Conservation (phyloP, 768 basidiomycete genomes). For the Hygrocybe punicea region DNA sequence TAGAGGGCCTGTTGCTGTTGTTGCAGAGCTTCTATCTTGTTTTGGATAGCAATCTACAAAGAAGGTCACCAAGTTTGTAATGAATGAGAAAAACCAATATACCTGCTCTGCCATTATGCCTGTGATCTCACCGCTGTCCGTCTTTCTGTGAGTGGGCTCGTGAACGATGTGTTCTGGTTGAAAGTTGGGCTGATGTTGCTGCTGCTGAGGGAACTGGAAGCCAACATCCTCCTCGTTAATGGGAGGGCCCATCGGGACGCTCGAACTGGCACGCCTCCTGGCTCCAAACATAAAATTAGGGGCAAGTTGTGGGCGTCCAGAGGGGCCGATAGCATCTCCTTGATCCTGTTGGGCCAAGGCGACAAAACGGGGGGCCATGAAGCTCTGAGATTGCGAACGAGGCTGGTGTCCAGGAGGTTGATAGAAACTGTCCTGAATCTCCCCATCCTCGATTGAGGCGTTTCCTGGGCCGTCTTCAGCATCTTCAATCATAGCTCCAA, state of each 20-base stretch:
- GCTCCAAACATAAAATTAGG: conserved; percentile 91
- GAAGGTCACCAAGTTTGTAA: conserved; percentile 9
- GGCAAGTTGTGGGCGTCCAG: conserved; percentile 83
- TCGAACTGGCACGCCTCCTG: conserved; percentile 44
- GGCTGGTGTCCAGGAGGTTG: conserved; percentile 57
- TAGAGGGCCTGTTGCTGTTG: conserved; percentile 89
- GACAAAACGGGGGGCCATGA: conserved; percentile 86
- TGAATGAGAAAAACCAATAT: conserved; percentile 34
- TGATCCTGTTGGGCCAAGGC: conserved; percentile 74
- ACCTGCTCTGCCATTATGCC: conserved; percentile 98
- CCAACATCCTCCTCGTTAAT: conserved; percentile 78
- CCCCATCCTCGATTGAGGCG: conserved; percentile 67
- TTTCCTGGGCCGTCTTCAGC: conserved; percentile 56
- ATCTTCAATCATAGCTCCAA: conserved; percentile 83
- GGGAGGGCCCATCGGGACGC: conserved; percentile 59
- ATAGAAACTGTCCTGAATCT: conserved; percentile 61
- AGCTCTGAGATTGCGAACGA: conserved; percentile 77
- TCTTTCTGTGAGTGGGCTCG: conserved; percentile 51
- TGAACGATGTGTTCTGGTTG: conserved; percentile 24
- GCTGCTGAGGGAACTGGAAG: conserved; percentile 79
- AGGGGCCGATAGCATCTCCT: conserved; percentile 59
- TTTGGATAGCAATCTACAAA: conserved; percentile 78
- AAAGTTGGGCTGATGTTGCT: conserved; percentile 24
- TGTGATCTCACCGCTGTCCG: conserved; percentile 71
- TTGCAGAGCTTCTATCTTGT: conserved; percentile 84